These are phyloP conservation scores for Sporothrix schenckii DNA, from an alignment of 2,329 filamentous ascomycete genomes.

Conservation along the genomic window DNA sequence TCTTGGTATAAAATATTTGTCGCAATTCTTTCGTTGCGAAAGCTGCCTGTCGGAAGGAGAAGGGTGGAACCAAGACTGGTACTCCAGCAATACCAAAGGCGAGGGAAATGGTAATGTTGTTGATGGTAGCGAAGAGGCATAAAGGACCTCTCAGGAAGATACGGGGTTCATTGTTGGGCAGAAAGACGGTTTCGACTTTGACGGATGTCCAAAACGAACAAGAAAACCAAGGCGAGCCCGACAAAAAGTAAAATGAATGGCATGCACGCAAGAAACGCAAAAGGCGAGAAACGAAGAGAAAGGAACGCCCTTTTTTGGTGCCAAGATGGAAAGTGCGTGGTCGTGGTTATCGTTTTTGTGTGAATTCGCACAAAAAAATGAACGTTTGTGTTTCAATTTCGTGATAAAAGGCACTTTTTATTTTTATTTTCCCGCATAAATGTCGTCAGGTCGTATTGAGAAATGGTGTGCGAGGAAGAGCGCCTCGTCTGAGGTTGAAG, in stretches of 20 bases:
- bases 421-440: slow-evolving; percentile 23
- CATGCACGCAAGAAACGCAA: background rate
- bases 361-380: slow-evolving; percentile 23
- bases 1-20: slow-evolving; percentile 14
- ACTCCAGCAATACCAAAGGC: background rate
- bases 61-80: background rate
- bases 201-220: background rate
- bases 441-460: slow-evolving; percentile 30
- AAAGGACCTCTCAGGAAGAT: background rate
- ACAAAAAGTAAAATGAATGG: background rate
- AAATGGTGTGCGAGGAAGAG: slow-evolving; percentile 3
- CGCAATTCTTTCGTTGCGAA: background rate
- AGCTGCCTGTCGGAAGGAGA: background rate
- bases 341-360: slow-evolving; percentile 30
- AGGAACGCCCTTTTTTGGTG: background rate
- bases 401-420: slow-evolving; percentile 22
- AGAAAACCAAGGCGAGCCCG: background rate
- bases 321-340: background rate
- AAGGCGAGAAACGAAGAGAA: background rate
- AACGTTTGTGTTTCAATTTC: slow-evolving; percentile 8
- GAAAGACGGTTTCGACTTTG: background rate
- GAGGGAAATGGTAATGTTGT: background rate
- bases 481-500: background rate
- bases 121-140: background rate
- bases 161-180: background rate